phyloP scores from a whole-genome alignment of 768 basidiomycete species.

The Boletus pseudo-olivaceus region DNA sequence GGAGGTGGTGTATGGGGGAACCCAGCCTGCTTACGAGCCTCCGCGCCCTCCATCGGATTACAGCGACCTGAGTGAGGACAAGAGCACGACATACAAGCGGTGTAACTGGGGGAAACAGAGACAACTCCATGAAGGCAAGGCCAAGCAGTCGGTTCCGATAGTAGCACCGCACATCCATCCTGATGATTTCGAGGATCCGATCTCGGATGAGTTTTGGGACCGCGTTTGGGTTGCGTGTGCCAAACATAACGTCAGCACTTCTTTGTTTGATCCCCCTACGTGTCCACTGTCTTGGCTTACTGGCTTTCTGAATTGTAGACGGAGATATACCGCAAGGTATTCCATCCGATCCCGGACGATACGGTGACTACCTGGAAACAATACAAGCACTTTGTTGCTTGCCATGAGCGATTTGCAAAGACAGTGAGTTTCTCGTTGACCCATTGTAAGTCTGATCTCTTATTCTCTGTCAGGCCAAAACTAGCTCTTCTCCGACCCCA shows the following conservation, averaged over 20 bases:
- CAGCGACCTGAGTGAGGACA: slow-evolving; percentile 47
- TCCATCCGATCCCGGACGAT: slow-evolving; percentile 92
- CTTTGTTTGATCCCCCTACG: not conserved
- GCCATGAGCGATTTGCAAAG: slow-evolving; percentile 73
- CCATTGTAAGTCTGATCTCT: not conserved
- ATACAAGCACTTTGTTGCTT: slow-evolving; percentile 78
- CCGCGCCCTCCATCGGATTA: slow-evolving; percentile 44
- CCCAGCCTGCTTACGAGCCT: slow-evolving; percentile 43
- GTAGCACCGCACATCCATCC: slow-evolving; percentile 71
- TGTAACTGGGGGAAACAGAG: slow-evolving; percentile 56
- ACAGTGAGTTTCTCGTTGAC: slow-evolving; percentile 42
- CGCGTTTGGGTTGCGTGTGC: slow-evolving; percentile 86
- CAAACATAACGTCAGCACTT: slow-evolving; percentile 72
- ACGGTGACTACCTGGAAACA: slow-evolving; percentile 93
- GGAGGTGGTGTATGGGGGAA: slow-evolving; percentile 40
- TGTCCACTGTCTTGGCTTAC: not conserved
- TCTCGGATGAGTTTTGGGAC: slow-evolving; percentile 86
- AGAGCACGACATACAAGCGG: slow-evolving; percentile 45
- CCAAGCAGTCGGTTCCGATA: slow-evolving; percentile 58
- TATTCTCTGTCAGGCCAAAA: slow-evolving; percentile 38
- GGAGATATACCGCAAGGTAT: slow-evolving; percentile 93
- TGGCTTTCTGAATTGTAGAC: slow-evolving; percentile 49
- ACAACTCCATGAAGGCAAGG: slow-evolving; percentile 51
- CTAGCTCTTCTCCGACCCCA: slow-evolving; percentile 39
- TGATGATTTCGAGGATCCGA: slow-evolving; percentile 83